phyloP scores from a whole-genome alignment of 2,329 filamentous ascomycete genomes.

The Hypoxylon sp. region DNA sequence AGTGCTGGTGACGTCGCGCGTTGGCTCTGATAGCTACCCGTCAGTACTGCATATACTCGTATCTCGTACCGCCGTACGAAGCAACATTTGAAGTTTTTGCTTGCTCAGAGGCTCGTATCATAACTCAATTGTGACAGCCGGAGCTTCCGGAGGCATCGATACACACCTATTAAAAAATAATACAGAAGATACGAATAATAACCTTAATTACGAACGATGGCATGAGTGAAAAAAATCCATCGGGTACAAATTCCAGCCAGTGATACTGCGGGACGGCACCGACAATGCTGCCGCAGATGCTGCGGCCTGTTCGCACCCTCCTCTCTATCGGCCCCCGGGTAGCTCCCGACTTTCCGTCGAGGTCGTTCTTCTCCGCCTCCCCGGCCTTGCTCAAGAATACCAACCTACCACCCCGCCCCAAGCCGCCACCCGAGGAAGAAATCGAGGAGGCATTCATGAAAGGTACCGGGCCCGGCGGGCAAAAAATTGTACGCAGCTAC shows the following conservation, averaged over 20 bases:
- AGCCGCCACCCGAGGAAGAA: constrained; percentile 80
- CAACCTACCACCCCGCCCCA: constrained; percentile 81
- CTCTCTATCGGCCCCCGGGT: constrained; percentile 2
- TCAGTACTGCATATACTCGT: constrained; percentile 5
- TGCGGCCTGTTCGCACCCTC: constrained; percentile 22
- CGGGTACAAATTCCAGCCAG: constrained; percentile 5
- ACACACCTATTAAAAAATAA: not conserved
- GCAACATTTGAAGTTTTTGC: not conserved
- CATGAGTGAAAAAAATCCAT: constrained; percentile 7
- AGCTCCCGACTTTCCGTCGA: constrained; percentile 8
- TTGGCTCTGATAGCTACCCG: constrained; percentile 17
- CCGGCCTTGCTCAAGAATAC: constrained; percentile 59
- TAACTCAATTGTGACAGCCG: not conserved
- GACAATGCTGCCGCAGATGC: constrained; percentile 22
- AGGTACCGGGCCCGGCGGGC: constrained; percentile 91
- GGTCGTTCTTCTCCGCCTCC: constrained; percentile 54
- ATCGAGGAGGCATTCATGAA: constrained; percentile 90
- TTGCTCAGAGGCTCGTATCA: not conserved
- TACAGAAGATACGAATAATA: constrained; percentile 1
- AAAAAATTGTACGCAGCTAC: constrained; percentile 82
- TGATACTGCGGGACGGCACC: constrained; percentile 6
- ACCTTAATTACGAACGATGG: constrained; percentile 9
- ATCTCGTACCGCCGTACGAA: constrained; percentile 11
- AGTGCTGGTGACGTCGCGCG: constrained; percentile 35
- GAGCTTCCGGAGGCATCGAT: not conserved